Base-by-base conservation (phyloP, 495 filamentous ascomycete species). In the Achaetomiella virescens region DNA sequence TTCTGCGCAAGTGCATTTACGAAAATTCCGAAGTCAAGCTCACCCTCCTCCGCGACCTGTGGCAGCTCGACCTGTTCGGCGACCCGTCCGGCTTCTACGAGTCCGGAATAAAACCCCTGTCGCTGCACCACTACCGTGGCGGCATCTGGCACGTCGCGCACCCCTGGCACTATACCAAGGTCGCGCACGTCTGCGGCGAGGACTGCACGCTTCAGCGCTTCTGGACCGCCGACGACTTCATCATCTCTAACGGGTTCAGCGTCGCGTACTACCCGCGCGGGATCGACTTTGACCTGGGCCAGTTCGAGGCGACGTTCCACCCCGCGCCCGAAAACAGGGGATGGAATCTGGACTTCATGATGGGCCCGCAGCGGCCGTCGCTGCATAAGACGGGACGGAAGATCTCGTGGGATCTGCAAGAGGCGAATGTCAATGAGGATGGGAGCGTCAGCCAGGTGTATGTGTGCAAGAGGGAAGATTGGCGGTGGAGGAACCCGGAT, bases 41-140 rank as follows among this genome's bases (percentile, higher is more conserved):
- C 29, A 83, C 82, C 11, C 73, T 81, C 20, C 74, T 84, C 70
- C 77, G 78, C 37, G 81, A 81, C 31, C 73, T 88, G 27, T 84
- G 79, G 71, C 84, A 86, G 70, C 78, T 87, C 64, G 84, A 88
- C 61, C 72, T 88, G 57, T 77, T 77, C 44, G 81, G 82, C 22
- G 83, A 86, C 52, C 78, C 83, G 10, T 82, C 83, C 11, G 84
- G 84, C 59, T 78, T 87, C 52, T 86, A 84, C 64, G 84, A 88
- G 66, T 81, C 81, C 11, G 84, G 84, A 29, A 75, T 80, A 55
- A 78, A 78, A 64, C 83, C 84, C 3, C 72, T 85, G 35, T 81
- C 79, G 44, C 74, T 88, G 47, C 84, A 88, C 70, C 83, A 87
- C 71, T 86, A 83, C 76, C 72, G 73, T 58, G 78, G 78, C 31